phyloP scores from a whole-genome alignment of 306 rosid species.

The Pyrus bretschneideri region DNA sequence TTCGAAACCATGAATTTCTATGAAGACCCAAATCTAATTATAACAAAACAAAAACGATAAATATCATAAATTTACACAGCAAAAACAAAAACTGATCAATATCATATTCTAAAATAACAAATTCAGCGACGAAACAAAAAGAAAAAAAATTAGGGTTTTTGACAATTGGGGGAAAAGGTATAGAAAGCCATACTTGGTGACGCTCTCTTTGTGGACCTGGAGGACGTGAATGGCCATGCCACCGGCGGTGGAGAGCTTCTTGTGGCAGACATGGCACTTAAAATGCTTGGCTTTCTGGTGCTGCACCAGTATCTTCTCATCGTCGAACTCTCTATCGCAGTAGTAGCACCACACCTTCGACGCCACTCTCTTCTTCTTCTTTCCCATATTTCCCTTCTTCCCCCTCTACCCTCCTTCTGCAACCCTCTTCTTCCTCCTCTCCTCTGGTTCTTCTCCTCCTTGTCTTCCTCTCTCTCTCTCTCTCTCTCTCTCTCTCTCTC shows the following conservation, averaged over 20 bases:
- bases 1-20: neutral
- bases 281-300: slow-evolving; percentile 99
- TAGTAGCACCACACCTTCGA: slow-evolving; percentile 98
- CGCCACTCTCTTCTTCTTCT: slow-evolving; percentile 92
- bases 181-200: slow-evolving; percentile 53
- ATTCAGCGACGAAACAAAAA: neutral
- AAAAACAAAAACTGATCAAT: neutral
- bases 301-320: slow-evolving; percentile 96
- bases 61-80: neutral
- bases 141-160: neutral
- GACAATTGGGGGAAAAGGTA: neutral
- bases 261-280: slow-evolving; percentile 96
- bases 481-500: neutral
- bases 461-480: neutral
- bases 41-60: neutral
- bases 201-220: slow-evolving; percentile 96
- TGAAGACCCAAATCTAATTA: neutral
- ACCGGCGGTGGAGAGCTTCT: slow-evolving; percentile 97
- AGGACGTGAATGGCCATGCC: slow-evolving; percentile 99
- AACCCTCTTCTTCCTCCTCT: neutral
- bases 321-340: slow-evolving; percentile 97
- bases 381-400: slow-evolving; percentile 46
- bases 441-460: neutral
- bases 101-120: neutral
- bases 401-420: neutral